Base-by-base conservation (phyloP, 2,329 filamentous ascomycete species). In the Lachnellula cervina region DNA sequence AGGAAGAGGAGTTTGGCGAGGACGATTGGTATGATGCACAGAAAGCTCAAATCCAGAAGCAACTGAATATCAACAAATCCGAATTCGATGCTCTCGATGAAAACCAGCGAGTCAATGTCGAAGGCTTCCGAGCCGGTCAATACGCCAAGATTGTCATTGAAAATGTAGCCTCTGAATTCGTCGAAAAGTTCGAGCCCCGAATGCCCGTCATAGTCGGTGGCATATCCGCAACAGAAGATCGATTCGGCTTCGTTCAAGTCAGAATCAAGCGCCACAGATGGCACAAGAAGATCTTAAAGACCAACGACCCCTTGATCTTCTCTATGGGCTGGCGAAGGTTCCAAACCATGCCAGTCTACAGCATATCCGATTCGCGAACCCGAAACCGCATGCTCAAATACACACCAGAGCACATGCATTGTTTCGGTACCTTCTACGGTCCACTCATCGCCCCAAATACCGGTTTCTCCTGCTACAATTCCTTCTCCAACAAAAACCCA, bases 281-380 rank as follows among this genome's bases (percentile, higher is more conserved):
- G 95, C 94, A 99, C 77, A 97, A 97, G 82, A 96, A 94, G 78
- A 97, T 97, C 64, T 80, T 99, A 63, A 99, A 99, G 78, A 97
- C 91, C 35, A 96, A 96, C 70, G 94, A 99, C 69, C 95, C 94
- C 16, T 80, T 99, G 51, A 96, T 99, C 70, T 94, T 99, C 77
- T 97, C 92, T 2, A 80, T 99, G 44, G 94, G 94, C 43, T 99
- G 94, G 94, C 82, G 94, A 50, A 83, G 94, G 58, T 99, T 99
- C 78, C 94, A 97, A 74, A 87, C 88, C 5, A 78, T 94, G 64
- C 93, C 93, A 17, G 85, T 97, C 57, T 99, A 97, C 81, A 94
- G 88, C 74, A 96, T 94, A 55, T 94, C 90, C 23, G 94, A 97
- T 72, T 96, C 89, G 59, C 84, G 94, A 64, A 95, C 90, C 25